phyloP scores from a whole-genome alignment of 2,329 filamentous ascomycete genomes.

The Fusarium kyushuense region DNA sequence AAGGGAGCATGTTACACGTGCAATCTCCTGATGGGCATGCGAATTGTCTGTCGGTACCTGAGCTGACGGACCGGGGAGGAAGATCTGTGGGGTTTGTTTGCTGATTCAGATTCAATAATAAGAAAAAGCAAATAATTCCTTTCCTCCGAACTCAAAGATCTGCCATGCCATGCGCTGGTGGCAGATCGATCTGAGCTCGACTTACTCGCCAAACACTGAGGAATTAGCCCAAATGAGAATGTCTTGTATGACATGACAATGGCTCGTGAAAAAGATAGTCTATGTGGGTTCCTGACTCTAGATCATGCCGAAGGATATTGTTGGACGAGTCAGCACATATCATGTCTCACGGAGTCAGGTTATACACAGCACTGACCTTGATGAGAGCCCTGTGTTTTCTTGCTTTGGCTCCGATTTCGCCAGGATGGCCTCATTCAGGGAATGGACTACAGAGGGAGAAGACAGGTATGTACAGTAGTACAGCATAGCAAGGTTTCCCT shows the following conservation, averaged over 20 bases:
- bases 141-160: constrained; percentile 4
- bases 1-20: background rate
- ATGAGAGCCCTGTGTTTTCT: background rate
- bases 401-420: background rate
- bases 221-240: constrained; percentile 6
- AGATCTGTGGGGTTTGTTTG: constrained; percentile 34
- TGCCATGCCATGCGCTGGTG: background rate
- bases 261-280: background rate
- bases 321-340: constrained; percentile 24
- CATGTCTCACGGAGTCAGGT: constrained; percentile 40
- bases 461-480: background rate
- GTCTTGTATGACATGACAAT: constrained; percentile 1
- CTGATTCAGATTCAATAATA: constrained; percentile 1
- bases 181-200: background rate
- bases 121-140: constrained; percentile 16
- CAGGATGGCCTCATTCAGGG: background rate
- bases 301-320: constrained; percentile 4
- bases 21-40: constrained; percentile 18
- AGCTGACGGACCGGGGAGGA: constrained; percentile 35
- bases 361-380: constrained; percentile 18
- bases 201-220: constrained; percentile 3
- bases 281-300: background rate
- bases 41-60: constrained; percentile 31
- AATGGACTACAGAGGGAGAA: background rate
- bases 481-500: background rate